Evolutionary conservation across 116 monocot species (phyloP).

Genomic region (Iris pallida): DNA sequence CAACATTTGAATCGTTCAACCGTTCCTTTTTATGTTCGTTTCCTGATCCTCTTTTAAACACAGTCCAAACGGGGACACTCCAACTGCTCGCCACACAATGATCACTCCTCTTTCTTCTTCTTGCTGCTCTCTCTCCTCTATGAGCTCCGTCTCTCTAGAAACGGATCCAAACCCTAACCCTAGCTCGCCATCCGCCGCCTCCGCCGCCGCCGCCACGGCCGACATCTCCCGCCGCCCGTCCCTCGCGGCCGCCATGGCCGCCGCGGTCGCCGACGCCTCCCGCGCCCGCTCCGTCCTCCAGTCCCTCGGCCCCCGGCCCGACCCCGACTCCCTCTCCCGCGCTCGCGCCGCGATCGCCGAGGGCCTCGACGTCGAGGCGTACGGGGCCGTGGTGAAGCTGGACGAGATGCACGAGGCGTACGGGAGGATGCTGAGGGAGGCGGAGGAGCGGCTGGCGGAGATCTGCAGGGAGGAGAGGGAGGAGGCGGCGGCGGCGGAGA

Average conservation of each 20-base stretch:
- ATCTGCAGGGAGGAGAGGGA: constrained; percentile 36
- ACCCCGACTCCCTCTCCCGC: constrained; percentile 77
- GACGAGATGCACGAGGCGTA: constrained; percentile 77
- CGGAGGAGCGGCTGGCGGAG: constrained; percentile 56
- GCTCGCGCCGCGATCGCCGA: constrained; percentile 44
- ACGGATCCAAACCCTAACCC: background rate
- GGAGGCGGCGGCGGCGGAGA: too few relatives aligned
- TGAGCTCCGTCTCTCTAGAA: too few relatives aligned
- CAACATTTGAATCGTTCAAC: too few relatives aligned
- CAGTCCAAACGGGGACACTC: too few relatives aligned
- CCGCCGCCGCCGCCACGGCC: background rate
- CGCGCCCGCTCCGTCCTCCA: constrained; percentile 60
- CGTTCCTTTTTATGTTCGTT: too few relatives aligned
- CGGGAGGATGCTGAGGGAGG: constrained; percentile 51
- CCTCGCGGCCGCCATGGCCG: constrained; percentile 63
- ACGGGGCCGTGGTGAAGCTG: constrained; percentile 47
- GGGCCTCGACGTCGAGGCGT: constrained; percentile 7
- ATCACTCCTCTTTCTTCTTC: too few relatives aligned
- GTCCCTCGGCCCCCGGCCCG: constrained; percentile 68
- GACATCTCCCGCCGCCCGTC: constrained; percentile 20
- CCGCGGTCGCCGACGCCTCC: constrained; percentile 63
- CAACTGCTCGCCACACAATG: too few relatives aligned
- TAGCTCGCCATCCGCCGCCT: background rate
- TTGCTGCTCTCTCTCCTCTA: too few relatives aligned
- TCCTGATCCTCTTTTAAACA: too few relatives aligned